phyloP scores from a whole-genome alignment of 306 rosid species.

The Inga leiocalycina region DNA sequence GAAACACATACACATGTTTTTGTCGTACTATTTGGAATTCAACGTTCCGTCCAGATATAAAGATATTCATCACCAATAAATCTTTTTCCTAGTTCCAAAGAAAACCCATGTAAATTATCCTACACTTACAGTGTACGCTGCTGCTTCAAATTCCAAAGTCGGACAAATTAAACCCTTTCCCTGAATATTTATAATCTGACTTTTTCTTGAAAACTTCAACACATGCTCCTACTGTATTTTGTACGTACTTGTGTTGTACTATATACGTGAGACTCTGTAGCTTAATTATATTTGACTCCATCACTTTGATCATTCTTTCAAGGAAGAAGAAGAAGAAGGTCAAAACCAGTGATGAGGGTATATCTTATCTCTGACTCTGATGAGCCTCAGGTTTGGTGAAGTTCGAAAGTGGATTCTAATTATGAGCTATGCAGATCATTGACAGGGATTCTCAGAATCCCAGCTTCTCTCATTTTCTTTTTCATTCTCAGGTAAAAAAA shows the following conservation, averaged over 20 bases:
- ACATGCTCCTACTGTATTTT: not conserved
- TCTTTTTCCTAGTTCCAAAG: not conserved
- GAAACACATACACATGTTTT: not conserved
- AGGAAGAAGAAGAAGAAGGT: not conserved
- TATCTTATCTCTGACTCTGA: not conserved
- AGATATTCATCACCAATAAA: not conserved
- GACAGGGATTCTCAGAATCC: not conserved
- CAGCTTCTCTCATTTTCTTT: not conserved
- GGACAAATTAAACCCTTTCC: not conserved
- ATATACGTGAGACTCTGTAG: not conserved
- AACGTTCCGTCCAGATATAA: not conserved
- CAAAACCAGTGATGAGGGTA: not conserved
- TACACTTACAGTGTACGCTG: not conserved
- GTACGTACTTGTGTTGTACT: not conserved
- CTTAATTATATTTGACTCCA: not conserved
- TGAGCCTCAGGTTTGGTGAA: not conserved
- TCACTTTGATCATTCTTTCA: not conserved
- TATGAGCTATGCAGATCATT: not conserved
- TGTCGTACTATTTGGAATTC: not conserved
- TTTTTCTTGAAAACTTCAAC: not conserved
- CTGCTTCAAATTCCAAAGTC: not conserved
- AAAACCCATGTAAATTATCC: not conserved
- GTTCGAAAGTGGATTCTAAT: not conserved
- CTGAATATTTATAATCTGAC: not conserved
- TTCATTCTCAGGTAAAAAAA: not conserved